Evolutionary conservation across 1,139 yeast species (phyloP), one percentile per base, ranked within the genome.

Genomic region (Lodderomyces metapsilosis): DNA sequence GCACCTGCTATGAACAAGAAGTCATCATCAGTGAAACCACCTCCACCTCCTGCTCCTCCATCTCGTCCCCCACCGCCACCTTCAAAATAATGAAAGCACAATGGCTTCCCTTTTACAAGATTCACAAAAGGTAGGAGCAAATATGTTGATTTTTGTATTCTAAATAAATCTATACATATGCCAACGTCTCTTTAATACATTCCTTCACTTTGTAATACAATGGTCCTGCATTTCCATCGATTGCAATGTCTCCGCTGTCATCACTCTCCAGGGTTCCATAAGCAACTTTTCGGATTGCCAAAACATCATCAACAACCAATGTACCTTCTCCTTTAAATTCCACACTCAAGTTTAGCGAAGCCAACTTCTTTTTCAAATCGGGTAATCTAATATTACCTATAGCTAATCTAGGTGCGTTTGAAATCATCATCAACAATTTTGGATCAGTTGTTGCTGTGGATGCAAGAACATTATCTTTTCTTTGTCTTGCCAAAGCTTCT

Each of bases 281-380:
- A 8, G 80, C 78, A 3, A 86, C 74, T 59, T 92, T 91, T 44
- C 88, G 70, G 7, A 92, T 80, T 1, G 91, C 84, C 20, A 92
- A 77, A 42, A 68, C 69, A 45, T 85, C 87, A 54, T 91, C 91
- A 31, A 95, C 86, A 7, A 91, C 95, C 40, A 92, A 67, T 0
- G 91, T 82, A 58, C 98, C 98, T 58, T 89, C 97, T 43, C 97
- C 94, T 57, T 86, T 82, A 59, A 92, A 88, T 55, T 91, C 97
- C 0, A 96, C 96, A 43, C 71, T 71, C 52, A 85, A 78, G 42
- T 88, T 85, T 40, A 67, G 64, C 15, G 72, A 68, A 22, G 75
- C 62, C 38, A 91, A 68, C 45, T 75, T 76, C 53, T 80, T 80
- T 53, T 87, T 84, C 43, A 92, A 69, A 52, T 89, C 96, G 0